Percentiles rank a stretch among this genome's conserved stretches.
Conservation (phyloP, 805 yeast genomes). For the Lachancea lanzarotensis region DNA sequence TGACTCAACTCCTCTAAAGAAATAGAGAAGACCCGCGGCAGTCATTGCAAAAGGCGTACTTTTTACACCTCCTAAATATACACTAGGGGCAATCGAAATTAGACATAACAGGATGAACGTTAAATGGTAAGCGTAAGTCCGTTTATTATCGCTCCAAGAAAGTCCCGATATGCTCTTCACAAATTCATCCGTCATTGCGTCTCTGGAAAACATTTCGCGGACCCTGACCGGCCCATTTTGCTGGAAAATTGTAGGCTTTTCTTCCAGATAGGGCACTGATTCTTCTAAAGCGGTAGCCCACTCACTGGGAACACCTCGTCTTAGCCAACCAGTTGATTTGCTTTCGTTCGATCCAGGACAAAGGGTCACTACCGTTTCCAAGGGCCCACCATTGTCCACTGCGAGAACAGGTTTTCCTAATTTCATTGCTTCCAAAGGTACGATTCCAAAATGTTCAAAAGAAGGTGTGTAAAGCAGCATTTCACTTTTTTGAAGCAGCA, state of each 20-base stretch:
- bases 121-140: slow-evolving; percentile 10
- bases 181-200: slow-evolving; percentile 36
- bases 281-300: slow-evolving; percentile 52
- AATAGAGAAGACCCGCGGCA: background rate
- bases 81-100: background rate
- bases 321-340: slow-evolving; percentile 59
- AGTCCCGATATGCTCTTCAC: slow-evolving; percentile 32
- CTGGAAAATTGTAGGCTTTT: slow-evolving; percentile 15
- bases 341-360: slow-evolving; percentile 22
- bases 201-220: slow-evolving; percentile 31
- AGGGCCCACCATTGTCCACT: slow-evolving; percentile 85
- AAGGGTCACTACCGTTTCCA: slow-evolving; percentile 53
- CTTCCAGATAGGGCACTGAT: slow-evolving; percentile 29
- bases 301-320: slow-evolving; percentile 38
- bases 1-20: background rate
- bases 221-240: slow-evolving; percentile 31
- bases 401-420: slow-evolving; percentile 80
- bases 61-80: background rate
- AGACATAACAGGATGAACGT: background rate
- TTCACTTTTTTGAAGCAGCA: slow-evolving; percentile 50
- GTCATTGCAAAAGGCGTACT: background rate
- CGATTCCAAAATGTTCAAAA: slow-evolving; percentile 94
- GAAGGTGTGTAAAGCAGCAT: slow-evolving; percentile 82
- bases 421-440: slow-evolving; percentile 92
- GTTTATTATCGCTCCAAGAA: slow-evolving; percentile 12